Base-by-base conservation (phyloP, 805 yeast genomes). In the Candida maesae region DNA sequence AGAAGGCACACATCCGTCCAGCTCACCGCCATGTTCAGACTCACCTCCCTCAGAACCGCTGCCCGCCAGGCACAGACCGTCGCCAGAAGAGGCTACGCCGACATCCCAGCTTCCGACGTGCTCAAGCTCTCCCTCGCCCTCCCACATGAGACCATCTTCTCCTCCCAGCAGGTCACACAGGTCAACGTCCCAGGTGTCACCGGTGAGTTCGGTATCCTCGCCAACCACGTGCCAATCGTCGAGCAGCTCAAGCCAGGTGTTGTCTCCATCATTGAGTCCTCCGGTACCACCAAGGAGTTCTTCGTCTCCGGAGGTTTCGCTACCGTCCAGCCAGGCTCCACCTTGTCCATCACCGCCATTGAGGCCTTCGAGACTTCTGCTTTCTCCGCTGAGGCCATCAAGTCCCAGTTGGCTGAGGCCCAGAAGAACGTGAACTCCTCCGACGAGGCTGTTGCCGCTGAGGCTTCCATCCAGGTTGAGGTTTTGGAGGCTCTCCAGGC, bases 251-350 rank as follows among this genome's bases (percentile, higher is more conserved):
- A 81, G 62, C 96, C 99, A 57, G 99, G 99, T 68, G 76, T 93
- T 48, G 84, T 93, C 59, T 96, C 90, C 68, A 80, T 93, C 62
- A 83, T 87, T 53, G 91, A 87, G 67, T 67, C 84, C 42, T 74
- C 76, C 46, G 84, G 84, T 58, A 67, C 84, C 51, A 71, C 78
- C 64, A 73, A 78, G 68, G 87, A 85, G 68, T 91, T 68, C 75
- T 93, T 91, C 58, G 89, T 91, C 53, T 79, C 95, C 49, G 98
- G 98, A 53, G 99, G 99, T 55, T 85, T 91, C 60, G 98, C 96
- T 46, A 79, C 95, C 44, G 95, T 93, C 52, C 90, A 86, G 66
- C 97, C 96, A 69, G 95, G 87, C 61, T 89, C 96, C 54, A 76
- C 83, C 56, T 76, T 93, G 64, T 80, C 86, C 62, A 83, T 93